These are phyloP conservation scores for Phialophora chinensis DNA, from an alignment of 2,329 filamentous ascomycete species.

Conservation along the genomic window DNA sequence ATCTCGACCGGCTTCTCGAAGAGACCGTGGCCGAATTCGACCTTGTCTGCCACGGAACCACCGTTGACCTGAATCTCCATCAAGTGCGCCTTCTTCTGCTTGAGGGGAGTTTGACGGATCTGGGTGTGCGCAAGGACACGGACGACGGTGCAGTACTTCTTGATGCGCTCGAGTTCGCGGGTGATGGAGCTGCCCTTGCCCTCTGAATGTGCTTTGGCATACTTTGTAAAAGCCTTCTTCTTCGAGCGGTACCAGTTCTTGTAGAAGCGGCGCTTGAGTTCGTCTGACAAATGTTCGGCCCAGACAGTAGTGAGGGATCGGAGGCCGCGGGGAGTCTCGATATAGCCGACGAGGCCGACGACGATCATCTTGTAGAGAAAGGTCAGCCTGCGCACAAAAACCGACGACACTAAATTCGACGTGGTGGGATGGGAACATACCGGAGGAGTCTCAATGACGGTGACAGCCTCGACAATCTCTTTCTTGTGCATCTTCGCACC, in stretches of 20 bases:
- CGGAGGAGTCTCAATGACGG: constrained; percentile 89
- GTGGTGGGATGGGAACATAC: constrained; percentile 68
- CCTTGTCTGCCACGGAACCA: constrained; percentile 94
- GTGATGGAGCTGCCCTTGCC: constrained; percentile 86
- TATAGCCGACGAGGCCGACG: constrained; percentile 99
- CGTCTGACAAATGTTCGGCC: constrained; percentile 98
- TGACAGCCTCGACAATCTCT: constrained; percentile 88
- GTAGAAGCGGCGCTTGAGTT: constrained; percentile 99
- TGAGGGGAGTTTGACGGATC: constrained; percentile 98
- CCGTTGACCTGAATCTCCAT: constrained; percentile 99
- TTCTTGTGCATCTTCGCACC: constrained; percentile 99
- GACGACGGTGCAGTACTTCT: constrained; percentile 99
- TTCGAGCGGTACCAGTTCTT: constrained; percentile 99
- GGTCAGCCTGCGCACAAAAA: constrained; percentile 37
- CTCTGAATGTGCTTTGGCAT: constrained; percentile 99
- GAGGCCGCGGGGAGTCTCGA: constrained; percentile 99
- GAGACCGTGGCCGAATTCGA: constrained; percentile 89
- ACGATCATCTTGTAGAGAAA: constrained; percentile 82
- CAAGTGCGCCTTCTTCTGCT: constrained; percentile 99
- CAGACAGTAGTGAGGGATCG: constrained; percentile 99
- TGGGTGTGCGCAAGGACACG: constrained; percentile 99
- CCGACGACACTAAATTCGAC: constrained; percentile 30
- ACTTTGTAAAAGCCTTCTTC: constrained; percentile 99
- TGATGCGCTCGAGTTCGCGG: constrained; percentile 98
- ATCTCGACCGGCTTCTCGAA: constrained; percentile 99